Evolutionary conservation across 2,329 filamentous ascomycete genomes (phyloP), one percentile per base, ranked within the genome.

Genomic region (Claviceps purpurea): DNA sequence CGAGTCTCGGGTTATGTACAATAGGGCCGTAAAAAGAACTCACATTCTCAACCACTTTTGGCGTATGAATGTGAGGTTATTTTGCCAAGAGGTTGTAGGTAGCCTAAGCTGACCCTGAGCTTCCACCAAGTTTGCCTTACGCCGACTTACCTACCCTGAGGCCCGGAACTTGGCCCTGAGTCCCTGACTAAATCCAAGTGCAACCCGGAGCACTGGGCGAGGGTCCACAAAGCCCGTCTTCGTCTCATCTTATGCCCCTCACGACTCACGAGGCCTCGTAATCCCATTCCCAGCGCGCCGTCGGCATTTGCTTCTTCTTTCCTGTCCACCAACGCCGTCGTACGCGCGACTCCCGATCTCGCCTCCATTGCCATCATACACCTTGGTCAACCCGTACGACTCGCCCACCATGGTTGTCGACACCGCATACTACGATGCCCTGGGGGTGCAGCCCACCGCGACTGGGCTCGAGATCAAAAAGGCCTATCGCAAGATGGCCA

Each of bases 381-480:
- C 34, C 16, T 42, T 43, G 51, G 41, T 11, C 34, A 26, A 40
- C 42, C 22, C 24, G 8, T 14, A 30, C 40, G 5, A 52, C 41
- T 50, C 50, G 39, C 51, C 58, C 64, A 74, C 63, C 64, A 94
- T 94, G 89, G 89, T 93, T 61, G 86, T 85, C 62, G 89, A 95
- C 69, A 94, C 88, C 54, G 73, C 81, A 60, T 95, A 95, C 71
- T 94, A 94, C 70, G 89, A 95, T 70, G 82, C 81, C 60, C 76
- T 96, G 41, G 87, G 86, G 64, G 89, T 96, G 62, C 75, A 84
- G 71, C 84, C 89, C 58, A 88, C 85, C 52, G 91, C 90, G 34
- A 85, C 87, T 41, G 87, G 91, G 67, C 79, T 95, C 49, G 89
- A 96, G 67, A 96, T 96, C 71, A 96, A 96, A 70, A 95, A 95